These are phyloP conservation scores for Paraconiothyrium brasiliense DNA, from an alignment of 2,329 filamentous ascomycete species.

Conservation along the genomic window DNA sequence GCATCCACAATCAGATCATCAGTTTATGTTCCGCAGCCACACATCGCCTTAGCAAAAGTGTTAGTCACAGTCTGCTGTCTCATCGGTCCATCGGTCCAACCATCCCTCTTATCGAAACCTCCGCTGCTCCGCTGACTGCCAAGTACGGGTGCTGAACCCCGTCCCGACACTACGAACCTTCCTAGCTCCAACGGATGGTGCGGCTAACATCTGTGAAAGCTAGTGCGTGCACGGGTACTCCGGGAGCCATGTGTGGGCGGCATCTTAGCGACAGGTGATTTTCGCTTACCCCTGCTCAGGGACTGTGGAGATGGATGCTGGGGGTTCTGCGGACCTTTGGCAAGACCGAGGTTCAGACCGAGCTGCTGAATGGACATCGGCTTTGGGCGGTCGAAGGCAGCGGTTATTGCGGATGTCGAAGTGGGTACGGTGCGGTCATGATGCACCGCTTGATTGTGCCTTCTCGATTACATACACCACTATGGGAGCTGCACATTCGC, in stretches of 20 bases:
- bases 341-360: background rate
- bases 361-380: background rate
- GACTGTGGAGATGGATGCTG: background rate
- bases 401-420: background rate
- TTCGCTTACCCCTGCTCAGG: constrained; percentile 9
- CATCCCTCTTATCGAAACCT: constrained; percentile 10
- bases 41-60: background rate
- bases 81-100: constrained; percentile 4
- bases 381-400: background rate
- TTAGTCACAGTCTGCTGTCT: constrained; percentile 11
- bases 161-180: constrained; percentile 1
- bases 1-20: constrained; percentile 1
- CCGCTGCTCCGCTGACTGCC: constrained; percentile 12
- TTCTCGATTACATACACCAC: background rate
- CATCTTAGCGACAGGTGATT: background rate
- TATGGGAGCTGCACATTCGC: background rate
- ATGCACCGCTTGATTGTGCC: background rate
- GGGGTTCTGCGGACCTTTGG: background rate
- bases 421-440: background rate
- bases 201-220: background rate
- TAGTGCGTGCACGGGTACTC: background rate
- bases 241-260: background rate
- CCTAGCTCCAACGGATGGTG: background rate
- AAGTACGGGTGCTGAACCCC: background rate
- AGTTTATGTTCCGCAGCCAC: background rate